Percentiles rank a stretch among this genome's conserved stretches.
Evolutionary conservation across 139 green algal species (phyloP).

Genomic region (Astrephomene gubernaculifera): DNA sequence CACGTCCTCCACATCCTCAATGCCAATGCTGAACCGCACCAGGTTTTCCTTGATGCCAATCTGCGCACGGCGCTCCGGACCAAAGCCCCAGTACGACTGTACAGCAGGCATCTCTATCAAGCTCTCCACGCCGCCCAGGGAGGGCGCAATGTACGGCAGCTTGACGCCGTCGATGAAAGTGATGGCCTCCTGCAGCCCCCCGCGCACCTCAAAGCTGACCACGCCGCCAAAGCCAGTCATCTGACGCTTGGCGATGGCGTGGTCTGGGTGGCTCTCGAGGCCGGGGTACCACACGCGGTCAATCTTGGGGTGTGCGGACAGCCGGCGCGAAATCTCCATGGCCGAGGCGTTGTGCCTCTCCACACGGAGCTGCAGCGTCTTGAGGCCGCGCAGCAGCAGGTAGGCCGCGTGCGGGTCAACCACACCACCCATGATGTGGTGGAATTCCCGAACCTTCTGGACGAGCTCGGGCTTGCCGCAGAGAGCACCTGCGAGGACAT

Average conservation of each 20-base stretch:
- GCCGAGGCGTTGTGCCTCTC: conserved; percentile 78
- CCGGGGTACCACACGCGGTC: conserved; percentile 83
- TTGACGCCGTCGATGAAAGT: conserved; percentile 91
- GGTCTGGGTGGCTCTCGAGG: conserved; percentile 92
- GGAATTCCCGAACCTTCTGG: conserved; percentile 86
- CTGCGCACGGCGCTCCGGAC: conserved; percentile 87
- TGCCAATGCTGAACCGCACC: conserved; percentile 91
- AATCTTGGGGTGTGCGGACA: conserved; percentile 93
- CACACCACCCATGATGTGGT: conserved; percentile 98
- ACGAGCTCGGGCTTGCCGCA: conserved; percentile 86
- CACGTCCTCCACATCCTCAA: conserved; percentile 96
- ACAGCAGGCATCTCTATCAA: conserved; percentile 99
- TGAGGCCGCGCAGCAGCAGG: conserved; percentile 96
- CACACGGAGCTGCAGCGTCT: conserved; percentile 96
- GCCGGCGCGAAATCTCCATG: conserved; percentile 61
- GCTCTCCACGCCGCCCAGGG: conserved; percentile 95
- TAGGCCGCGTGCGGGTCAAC: conserved; percentile 97
- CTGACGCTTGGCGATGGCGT: conserved; percentile 92
- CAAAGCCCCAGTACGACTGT: conserved; percentile 85
- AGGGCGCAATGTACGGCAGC: conserved; percentile 99
- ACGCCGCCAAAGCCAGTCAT: conserved; percentile 98
- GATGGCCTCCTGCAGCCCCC: conserved; percentile 41
- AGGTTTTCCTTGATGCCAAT: conserved; percentile 99
- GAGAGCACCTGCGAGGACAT: conserved; percentile 94
- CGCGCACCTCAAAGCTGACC: conserved; percentile 75